phyloP scores from a whole-genome alignment of 2,329 filamentous ascomycete genomes.

The Sporothrix pseudoabietina region DNA sequence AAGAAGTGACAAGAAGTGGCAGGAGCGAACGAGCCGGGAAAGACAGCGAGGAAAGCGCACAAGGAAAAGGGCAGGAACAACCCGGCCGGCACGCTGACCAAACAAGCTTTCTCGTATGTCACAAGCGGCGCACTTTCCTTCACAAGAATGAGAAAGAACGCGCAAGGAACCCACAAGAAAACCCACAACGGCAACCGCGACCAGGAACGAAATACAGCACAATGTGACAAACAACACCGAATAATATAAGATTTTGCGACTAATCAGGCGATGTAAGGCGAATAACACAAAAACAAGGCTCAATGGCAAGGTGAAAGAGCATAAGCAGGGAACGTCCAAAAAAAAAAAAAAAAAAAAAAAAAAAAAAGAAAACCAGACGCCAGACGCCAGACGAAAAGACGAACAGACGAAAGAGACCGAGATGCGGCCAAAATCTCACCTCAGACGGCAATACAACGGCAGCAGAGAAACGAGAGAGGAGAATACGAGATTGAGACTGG shows the following conservation, averaged over 20 bases:
- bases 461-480: background rate
- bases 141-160: background rate
- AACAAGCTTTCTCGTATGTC: background rate
- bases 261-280: background rate
- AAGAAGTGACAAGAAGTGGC: background rate
- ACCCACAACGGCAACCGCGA: background rate
- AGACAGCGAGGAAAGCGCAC: background rate
- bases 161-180: background rate
- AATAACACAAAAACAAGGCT: background rate
- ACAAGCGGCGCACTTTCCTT: background rate
- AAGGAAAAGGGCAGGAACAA: background rate
- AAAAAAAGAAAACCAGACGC: background rate
- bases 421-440: constrained; percentile 22
- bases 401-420: background rate
- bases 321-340: background rate
- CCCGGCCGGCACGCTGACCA: background rate
- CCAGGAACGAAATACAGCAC: background rate
- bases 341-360: background rate
- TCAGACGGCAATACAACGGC: constrained; percentile 8
- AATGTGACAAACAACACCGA: background rate
- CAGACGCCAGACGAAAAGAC: too few relatives aligned
- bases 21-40: background rate
- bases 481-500: constrained; percentile 1
- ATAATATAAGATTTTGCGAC: background rate
- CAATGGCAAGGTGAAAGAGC: background rate